phyloP scores from a whole-genome alignment of 164 flowering plant genomes.

The Liriodendron chinense region DNA sequence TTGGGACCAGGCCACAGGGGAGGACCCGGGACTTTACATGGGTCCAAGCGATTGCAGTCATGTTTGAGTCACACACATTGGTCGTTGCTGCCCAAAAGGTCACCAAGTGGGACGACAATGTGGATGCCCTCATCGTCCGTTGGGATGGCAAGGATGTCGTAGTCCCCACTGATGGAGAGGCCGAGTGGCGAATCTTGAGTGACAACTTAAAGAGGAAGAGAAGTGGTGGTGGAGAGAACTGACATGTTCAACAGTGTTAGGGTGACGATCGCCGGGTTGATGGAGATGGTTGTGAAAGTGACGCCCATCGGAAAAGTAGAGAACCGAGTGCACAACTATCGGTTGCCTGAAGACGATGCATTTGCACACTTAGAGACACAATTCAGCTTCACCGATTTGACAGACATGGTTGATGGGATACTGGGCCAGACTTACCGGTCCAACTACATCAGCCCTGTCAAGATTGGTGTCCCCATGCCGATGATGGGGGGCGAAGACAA shows the following conservation, averaged over 20 bases:
- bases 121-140: slow-evolving; percentile 43
- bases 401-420: slow-evolving; percentile 58
- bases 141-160: slow-evolving; percentile 46
- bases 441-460: slow-evolving; percentile 55
- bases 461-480: slow-evolving; percentile 69
- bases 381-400: slow-evolving; percentile 35
- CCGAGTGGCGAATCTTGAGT: slow-evolving; percentile 42
- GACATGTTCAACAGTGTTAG: slow-evolving; percentile 48
- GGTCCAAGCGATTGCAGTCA: slow-evolving; percentile 65
- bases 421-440: slow-evolving; percentile 72
- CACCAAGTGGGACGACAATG: slow-evolving; percentile 52
- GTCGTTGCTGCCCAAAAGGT: slow-evolving; percentile 53
- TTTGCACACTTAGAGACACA: slow-evolving; percentile 49
- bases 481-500: slow-evolving; percentile 80
- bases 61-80: slow-evolving; percentile 60
- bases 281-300: slow-evolving; percentile 47
- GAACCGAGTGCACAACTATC: slow-evolving; percentile 58
- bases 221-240: slow-evolving; percentile 54
- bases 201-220: slow-evolving; percentile 21
- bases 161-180: slow-evolving; percentile 55
- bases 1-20: slow-evolving; percentile 55
- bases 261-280: slow-evolving; percentile 40
- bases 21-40: slow-evolving; percentile 70
- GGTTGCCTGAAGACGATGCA: slow-evolving; percentile 45
- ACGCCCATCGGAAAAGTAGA: slow-evolving; percentile 55